These are phyloP conservation scores for Geotrichum aggregatum DNA, from an alignment of 1,139 yeast genomes.

Conservation along the genomic window DNA sequence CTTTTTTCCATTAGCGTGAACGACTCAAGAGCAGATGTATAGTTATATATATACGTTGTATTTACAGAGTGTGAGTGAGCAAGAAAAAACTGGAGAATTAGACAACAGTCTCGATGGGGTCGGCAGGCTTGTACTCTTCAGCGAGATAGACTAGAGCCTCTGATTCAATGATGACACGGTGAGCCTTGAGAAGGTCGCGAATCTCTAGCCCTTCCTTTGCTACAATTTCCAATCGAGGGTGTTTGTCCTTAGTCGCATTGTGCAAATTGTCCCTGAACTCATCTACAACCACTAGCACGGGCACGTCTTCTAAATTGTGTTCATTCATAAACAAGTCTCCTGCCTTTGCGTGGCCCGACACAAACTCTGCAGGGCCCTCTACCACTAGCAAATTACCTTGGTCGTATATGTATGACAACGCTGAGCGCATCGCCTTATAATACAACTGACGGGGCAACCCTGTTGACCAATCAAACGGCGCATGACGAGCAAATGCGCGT, in stretches of 20 bases:
- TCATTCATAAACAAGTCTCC: slow-evolving; percentile 51
- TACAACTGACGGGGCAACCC: slow-evolving; percentile 74
- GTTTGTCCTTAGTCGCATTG: slow-evolving; percentile 47
- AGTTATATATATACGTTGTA: no score
- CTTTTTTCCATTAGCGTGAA: not conserved
- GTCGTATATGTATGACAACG: slow-evolving; percentile 75
- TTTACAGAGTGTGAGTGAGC: no score
- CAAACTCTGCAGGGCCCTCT: slow-evolving; percentile 57
- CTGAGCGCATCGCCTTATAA: slow-evolving; percentile 69
- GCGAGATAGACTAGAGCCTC: slow-evolving; percentile 58
- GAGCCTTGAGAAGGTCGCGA: slow-evolving; percentile 77
- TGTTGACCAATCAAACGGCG: slow-evolving; percentile 87
- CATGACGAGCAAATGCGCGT: slow-evolving; percentile 79
- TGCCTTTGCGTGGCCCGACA: slow-evolving; percentile 47
- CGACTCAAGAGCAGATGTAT: not conserved
- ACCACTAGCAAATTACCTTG: slow-evolving; percentile 66
- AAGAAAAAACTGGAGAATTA: no score
- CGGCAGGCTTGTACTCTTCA: slow-evolving; percentile 22
- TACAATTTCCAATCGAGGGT: slow-evolving; percentile 58
- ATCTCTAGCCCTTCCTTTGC: slow-evolving; percentile 79
- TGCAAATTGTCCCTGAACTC: slow-evolving; percentile 51
- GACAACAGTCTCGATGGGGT: slow-evolving; percentile 19
- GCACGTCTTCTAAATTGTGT: slow-evolving; percentile 45
- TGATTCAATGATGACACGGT: slow-evolving; percentile 69
- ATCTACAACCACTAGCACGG: slow-evolving; percentile 64